Conservation (phyloP, 352 stramenopile species). For the Pythium volutum region DNA sequence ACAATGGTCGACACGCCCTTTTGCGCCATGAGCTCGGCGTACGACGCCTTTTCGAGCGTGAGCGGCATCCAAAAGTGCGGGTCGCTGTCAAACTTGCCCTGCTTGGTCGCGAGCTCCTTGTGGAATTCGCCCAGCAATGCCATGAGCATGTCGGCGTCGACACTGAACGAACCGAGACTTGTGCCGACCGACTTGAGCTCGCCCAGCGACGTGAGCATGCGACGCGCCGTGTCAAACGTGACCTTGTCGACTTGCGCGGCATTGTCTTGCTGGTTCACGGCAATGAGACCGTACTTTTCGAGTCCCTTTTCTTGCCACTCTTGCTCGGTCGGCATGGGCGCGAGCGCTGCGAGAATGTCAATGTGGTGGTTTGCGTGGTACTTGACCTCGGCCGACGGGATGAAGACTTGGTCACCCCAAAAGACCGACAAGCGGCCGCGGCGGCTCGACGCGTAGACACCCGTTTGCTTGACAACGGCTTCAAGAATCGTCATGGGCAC, state of each 20-base stretch:
- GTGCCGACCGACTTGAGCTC: slow-evolving; percentile 95
- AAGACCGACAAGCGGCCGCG: slow-evolving; percentile 95
- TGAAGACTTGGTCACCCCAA: slow-evolving; percentile 99
- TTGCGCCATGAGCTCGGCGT: slow-evolving; percentile 93
- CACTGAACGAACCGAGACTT: slow-evolving; percentile 95
- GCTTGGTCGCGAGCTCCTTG: slow-evolving; percentile 87
- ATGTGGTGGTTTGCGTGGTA: slow-evolving; percentile 95
- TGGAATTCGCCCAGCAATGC: slow-evolving; percentile 93
- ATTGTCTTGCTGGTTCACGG: slow-evolving; percentile 91
- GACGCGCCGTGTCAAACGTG: slow-evolving; percentile 93
- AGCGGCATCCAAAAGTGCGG: slow-evolving; percentile 99
- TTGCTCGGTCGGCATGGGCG: slow-evolving; percentile 89
- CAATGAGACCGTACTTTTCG: slow-evolving; percentile 98
- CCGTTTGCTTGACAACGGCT: slow-evolving; percentile 97
- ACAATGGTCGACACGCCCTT: slow-evolving; percentile 85
- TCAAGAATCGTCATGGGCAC: slow-evolving; percentile 97
- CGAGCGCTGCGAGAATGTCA: slow-evolving; percentile 96
- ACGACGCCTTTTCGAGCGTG: slow-evolving; percentile 91
- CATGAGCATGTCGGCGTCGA: slow-evolving; percentile 90
- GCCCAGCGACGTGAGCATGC: slow-evolving; percentile 91
- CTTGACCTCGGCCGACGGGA: slow-evolving; percentile 91
- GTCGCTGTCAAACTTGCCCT: slow-evolving; percentile 96
- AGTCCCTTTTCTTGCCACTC: slow-evolving; percentile 95
- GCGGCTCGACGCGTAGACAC: slow-evolving; percentile 94
- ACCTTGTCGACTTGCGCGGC: slow-evolving; percentile 97